Percentiles rank a stretch among this genome's conserved stretches.
Conservation (phyloP, 768 basidiomycete genomes). For the Russula ochroleuca region DNA sequence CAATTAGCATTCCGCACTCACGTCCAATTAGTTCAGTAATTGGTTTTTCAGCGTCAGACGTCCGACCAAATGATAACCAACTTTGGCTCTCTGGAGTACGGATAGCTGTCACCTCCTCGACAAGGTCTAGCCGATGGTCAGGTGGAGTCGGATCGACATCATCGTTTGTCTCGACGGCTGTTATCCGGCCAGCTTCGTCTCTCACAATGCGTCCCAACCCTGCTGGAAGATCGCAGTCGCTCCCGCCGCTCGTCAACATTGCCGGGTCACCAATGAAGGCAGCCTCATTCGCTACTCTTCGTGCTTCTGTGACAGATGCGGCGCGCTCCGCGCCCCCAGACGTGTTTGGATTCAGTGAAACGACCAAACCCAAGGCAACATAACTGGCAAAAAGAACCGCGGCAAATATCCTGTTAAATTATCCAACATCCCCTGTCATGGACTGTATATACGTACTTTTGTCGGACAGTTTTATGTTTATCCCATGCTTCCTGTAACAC, state of each 20-base stretch:
- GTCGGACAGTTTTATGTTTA: slow-evolving; percentile 76
- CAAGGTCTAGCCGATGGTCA: slow-evolving; percentile 4
- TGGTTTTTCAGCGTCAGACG: slow-evolving; percentile 12
- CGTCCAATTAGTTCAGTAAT: slow-evolving; percentile 19
- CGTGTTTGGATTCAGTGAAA: slow-evolving; percentile 60
- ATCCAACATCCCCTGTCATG: slow-evolving; percentile 21
- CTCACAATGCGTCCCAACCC: slow-evolving; percentile 23
- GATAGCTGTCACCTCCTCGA: slow-evolving; percentile 19
- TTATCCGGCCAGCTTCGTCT: slow-evolving; percentile 22
- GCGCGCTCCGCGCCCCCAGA: slow-evolving; percentile 63
- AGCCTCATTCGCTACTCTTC: slow-evolving; percentile 23
- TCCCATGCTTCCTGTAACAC: slow-evolving; percentile 85
- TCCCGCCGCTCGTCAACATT: not conserved
- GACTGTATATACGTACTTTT: slow-evolving; percentile 63
- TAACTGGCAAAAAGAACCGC: slow-evolving; percentile 48
- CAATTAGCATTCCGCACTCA: slow-evolving; percentile 21
- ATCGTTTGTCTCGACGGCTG: slow-evolving; percentile 21
- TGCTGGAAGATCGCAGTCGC: slow-evolving; percentile 1
- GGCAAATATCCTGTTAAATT: slow-evolving; percentile 14
- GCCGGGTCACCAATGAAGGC: slow-evolving; percentile 6
- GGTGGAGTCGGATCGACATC: slow-evolving; percentile 6
- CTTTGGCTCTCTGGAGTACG: slow-evolving; percentile 11
- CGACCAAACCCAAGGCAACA: slow-evolving; percentile 66
- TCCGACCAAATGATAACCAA: slow-evolving; percentile 19
- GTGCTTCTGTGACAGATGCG: slow-evolving; percentile 22